Base-by-base conservation (phyloP, 2,329 filamentous ascomycete genomes). In the Lizonia empirigonia region DNA sequence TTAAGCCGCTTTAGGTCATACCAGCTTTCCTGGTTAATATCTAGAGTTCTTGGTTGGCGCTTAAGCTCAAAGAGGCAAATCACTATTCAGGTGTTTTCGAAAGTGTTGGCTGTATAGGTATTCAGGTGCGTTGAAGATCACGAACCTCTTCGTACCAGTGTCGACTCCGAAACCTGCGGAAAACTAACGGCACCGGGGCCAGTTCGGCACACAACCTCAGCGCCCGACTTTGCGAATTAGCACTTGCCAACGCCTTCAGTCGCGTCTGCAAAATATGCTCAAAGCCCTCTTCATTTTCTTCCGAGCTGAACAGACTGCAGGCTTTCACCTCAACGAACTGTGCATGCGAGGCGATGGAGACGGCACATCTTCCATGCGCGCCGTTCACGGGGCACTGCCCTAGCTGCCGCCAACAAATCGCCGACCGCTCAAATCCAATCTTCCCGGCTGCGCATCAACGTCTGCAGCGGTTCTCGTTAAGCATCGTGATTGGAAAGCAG, bases 381-480 rank as follows among this genome's bases (percentile, higher is more conserved):
- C 49, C 49, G 42, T 34, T 38, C 49, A 33, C 37, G 49, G 49
- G 44, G 49, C 42, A 52, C 22, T 38, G 4, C 22, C 32, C 18
- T 52, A 52, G 49, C 42, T 47, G 49, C 49, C 49, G 49, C 49
- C 7, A 42, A 33, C 16, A 44, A 47, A 37, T 47, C 42, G 49
- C 37, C 49, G 32, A 46, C 30, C 42, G 37, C 42, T 46, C 16
- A 34, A 33, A 18, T 37, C 49, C 49, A 37, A 34, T 24, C 16
- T 37, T 32, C 27, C 32, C 32, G 33, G 26, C 5, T 9, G 27
- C 13, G 39, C 16, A 32, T n/a, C n/a, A 10, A 23, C 13, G 23
- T 38, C 20, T 10, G 18, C 35, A 34, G 32, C 32, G 29, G 22
- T 24, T n/a, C 15, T 20, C 16, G 23, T 35, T n/a, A 18, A 20